Evolutionary conservation across 2,329 filamentous ascomycete genomes (phyloP).

Genomic region (Trichoderma sp.): DNA sequence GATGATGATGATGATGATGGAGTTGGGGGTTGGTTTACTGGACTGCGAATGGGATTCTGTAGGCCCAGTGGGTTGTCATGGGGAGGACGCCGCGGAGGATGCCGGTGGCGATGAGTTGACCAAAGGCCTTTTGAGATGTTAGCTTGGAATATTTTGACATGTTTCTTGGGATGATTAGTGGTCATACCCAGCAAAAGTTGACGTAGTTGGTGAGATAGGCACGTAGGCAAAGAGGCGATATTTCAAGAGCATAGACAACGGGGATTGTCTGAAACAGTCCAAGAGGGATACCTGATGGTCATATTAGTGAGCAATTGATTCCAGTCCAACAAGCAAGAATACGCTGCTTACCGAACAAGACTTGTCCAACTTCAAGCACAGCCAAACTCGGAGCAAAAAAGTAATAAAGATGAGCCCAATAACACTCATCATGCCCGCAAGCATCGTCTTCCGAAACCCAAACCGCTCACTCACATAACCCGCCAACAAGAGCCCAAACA

Average conservation of each 20-base stretch:
- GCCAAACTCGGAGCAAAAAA: slow-evolving; percentile 45
- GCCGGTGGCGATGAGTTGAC: slow-evolving; percentile 45
- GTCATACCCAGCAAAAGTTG: slow-evolving; percentile 46
- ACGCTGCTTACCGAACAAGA: slow-evolving; percentile 42
- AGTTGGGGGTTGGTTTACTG: slow-evolving; percentile 30
- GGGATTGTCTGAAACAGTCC: slow-evolving; percentile 47
- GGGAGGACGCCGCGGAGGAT: slow-evolving; percentile 28
- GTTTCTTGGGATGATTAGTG: background rate
- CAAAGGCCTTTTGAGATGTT: slow-evolving; percentile 31
- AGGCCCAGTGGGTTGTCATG: slow-evolving; percentile 43
- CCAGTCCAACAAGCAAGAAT: background rate
- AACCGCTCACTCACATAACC: slow-evolving; percentile 36
- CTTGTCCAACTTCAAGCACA: slow-evolving; percentile 44
- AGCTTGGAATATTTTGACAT: background rate
- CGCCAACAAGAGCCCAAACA: slow-evolving; percentile 43
- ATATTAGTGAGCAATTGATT: background rate
- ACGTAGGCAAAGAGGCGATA: slow-evolving; percentile 41
- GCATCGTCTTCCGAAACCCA: slow-evolving; percentile 46
- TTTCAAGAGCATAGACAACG: slow-evolving; percentile 49
- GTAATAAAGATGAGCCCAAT: slow-evolving; percentile 48
- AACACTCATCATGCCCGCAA: slow-evolving; percentile 33
- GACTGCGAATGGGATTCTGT: slow-evolving; percentile 48
- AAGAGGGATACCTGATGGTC: slow-evolving; percentile 39
- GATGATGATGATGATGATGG: background rate
- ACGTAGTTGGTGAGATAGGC: slow-evolving; percentile 48